A percentile compares a stretch with the other conserved stretches of the same genome.
phyloP scores from a whole-genome alignment of 2,329 filamentous ascomycete genomes.

The Epicoccum nigrum region DNA sequence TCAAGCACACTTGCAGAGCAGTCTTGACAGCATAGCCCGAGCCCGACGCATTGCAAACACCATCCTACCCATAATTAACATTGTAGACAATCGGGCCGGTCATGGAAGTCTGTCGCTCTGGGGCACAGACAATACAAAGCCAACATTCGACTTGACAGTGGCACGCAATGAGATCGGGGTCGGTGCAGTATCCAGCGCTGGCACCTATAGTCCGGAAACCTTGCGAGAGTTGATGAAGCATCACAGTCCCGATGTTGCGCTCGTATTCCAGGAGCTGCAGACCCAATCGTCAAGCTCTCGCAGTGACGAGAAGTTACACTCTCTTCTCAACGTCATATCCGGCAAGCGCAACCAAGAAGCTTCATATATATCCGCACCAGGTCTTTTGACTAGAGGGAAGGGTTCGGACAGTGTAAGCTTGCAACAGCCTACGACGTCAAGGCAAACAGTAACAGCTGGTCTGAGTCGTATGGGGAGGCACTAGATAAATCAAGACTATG shows the following conservation, averaged over 20 bases:
- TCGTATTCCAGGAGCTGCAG: conserved; percentile 4
- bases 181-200: conserved; percentile 3
- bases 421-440: no score
- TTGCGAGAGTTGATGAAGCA: conserved; percentile 4
- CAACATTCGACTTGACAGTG: conserved; percentile 3
- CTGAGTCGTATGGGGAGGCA: no score
- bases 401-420: no score
- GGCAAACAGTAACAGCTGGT: no score
- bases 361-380: background rate
- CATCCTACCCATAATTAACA: background rate
- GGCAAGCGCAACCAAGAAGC: background rate
- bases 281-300: background rate
- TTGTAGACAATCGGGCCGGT: background rate
- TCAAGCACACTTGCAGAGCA: background rate
- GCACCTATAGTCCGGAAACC: background rate
- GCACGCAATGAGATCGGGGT: background rate
- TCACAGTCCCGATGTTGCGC: background rate
- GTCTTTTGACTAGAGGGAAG: no score
- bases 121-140: background rate
- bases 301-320: background rate
- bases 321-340: background rate
- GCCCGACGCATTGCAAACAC: background rate
- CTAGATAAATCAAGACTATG: no score
- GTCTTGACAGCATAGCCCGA: background rate
- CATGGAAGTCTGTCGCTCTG: background rate